phyloP scores from a whole-genome alignment of 768 basidiomycete genomes.

The Obba rivulosa region DNA sequence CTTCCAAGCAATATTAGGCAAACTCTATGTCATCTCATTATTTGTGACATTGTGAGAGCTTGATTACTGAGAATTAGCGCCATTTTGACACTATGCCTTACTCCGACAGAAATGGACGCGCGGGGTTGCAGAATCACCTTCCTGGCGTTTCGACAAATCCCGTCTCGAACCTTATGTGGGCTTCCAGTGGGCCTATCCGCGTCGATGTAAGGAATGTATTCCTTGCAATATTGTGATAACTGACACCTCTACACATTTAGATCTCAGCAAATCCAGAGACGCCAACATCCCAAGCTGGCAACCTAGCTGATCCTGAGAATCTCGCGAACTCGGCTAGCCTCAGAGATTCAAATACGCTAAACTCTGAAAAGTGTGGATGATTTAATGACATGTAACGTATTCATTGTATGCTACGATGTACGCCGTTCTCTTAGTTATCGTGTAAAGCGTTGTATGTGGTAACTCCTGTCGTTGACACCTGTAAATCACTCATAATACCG shows the following conservation, averaged over 20 bases:
- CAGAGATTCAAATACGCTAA: too few relatives aligned
- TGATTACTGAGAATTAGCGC: not conserved
- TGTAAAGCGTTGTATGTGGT: too few relatives aligned
- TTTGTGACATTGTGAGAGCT: conserved; percentile 22
- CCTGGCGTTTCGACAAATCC: conserved; percentile 1
- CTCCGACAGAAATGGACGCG: conserved; percentile 6
- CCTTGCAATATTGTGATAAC: not conserved
- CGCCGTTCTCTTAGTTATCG: too few relatives aligned
- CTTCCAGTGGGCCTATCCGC: conserved; percentile 7
- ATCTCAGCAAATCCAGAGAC: not conserved
- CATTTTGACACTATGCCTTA: not conserved
- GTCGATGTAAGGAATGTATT: conserved; percentile 4
- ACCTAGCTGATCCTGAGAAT: not conserved
- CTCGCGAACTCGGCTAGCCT: not conserved
- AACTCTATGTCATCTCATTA: conserved; percentile 26
- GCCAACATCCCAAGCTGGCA: not conserved
- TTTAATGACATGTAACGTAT: too few relatives aligned
- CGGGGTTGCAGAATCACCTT: conserved; percentile 6
- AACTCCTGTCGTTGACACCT: too few relatives aligned
- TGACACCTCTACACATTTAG: not conserved
- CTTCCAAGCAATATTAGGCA: conserved; percentile 23
- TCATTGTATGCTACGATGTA: too few relatives aligned
- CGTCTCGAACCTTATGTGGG: conserved; percentile 6
- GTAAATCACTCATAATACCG: too few relatives aligned
- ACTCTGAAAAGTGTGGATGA: too few relatives aligned